These are phyloP conservation scores for Dysphania ambrosioides DNA, from an alignment of 148 eudicot species.

Conservation along the genomic window DNA sequence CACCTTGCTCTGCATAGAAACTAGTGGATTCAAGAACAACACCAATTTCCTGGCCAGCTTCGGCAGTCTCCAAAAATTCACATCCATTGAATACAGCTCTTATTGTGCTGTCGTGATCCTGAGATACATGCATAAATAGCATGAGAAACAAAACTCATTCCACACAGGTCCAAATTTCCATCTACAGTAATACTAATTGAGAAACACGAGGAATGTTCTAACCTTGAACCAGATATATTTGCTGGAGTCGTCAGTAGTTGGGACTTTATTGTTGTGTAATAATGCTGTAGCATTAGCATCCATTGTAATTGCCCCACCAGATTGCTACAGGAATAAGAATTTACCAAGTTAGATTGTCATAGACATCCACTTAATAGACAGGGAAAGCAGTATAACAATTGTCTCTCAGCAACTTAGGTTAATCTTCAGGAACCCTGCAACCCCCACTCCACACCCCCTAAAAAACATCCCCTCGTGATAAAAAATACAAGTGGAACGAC, in stretches of 20 bases:
- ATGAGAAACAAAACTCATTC: not conserved
- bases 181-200: not conserved
- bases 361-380: constrained; percentile 2
- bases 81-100: constrained; percentile 82
- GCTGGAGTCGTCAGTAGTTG: constrained; percentile 68
- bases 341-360: not conserved
- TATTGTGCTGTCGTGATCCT: constrained; percentile 79
- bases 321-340: constrained; percentile 50
- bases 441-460: not conserved
- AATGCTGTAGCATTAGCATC: constrained; percentile 94
- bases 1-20: constrained; percentile 99
- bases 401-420: not conserved
- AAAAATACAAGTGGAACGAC: not conserved
- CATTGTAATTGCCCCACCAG: constrained; percentile 69
- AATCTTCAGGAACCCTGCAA: too few species aligned
- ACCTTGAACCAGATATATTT: constrained; percentile 92
- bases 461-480: too few species aligned
- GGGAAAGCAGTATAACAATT: not conserved
- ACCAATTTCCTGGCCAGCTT: constrained; percentile 70
- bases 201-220: constrained; percentile 16
- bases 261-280: constrained; percentile 60
- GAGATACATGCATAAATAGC: constrained; percentile 25
- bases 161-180: constrained; percentile 2
- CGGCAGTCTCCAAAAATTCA: constrained; percentile 62
- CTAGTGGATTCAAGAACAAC: constrained; percentile 74